These are phyloP conservation scores for Fusarium pseudonygamai DNA, from an alignment of 2,329 filamentous ascomycete genomes.

Conservation along the genomic window DNA sequence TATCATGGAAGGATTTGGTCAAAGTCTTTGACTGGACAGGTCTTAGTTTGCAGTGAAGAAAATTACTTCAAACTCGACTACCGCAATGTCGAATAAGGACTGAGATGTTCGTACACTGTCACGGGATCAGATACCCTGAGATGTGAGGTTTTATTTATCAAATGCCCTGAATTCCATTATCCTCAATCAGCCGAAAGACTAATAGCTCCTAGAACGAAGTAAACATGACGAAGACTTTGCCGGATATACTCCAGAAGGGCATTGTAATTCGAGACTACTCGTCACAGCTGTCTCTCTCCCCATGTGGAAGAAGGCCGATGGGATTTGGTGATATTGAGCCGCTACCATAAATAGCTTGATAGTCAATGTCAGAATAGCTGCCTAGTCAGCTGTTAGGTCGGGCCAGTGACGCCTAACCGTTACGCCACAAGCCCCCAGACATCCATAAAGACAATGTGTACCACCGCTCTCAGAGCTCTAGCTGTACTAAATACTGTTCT, in stretches of 20 bases:
- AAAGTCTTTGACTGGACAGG: background rate
- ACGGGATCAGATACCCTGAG: background rate
- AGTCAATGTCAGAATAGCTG: background rate
- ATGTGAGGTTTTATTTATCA: rapidly evolving
- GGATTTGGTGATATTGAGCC: background rate
- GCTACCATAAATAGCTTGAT: background rate
- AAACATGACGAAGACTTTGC: background rate
- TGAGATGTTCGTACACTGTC: rapidly evolving
- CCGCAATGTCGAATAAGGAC: rapidly evolving
- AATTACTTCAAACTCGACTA: background rate
- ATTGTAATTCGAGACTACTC: background rate
- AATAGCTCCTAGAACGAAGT: background rate
- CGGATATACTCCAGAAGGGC: background rate
- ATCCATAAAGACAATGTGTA: rapidly evolving
- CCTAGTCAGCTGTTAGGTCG: too few species aligned
- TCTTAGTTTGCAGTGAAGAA: background rate
- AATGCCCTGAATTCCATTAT: background rate
- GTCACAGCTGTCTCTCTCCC: background rate
- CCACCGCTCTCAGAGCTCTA: background rate
- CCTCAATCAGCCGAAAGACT: rapidly evolving
- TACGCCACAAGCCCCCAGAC: too few species aligned
- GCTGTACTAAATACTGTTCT: background rate
- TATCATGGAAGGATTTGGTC: background rate
- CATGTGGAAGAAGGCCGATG: background rate
- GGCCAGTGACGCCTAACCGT: too few species aligned